Conservation (phyloP, 805 yeast genomes). For the Ogataea paraovalis region DNA sequence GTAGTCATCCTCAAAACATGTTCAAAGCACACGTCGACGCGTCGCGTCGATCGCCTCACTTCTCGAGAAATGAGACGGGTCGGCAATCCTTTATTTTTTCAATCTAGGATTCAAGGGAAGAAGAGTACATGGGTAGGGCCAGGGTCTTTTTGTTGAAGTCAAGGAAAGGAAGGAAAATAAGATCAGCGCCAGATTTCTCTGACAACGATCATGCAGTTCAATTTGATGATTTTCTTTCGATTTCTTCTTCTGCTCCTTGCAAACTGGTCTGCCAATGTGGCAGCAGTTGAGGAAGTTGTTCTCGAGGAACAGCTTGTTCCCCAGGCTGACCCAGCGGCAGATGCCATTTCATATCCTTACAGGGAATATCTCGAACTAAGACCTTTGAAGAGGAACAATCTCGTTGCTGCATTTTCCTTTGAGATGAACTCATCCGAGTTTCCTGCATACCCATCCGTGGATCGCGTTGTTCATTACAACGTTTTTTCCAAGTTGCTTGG, state of each 20-base stretch:
- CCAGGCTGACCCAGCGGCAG: not conserved
- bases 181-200: no score
- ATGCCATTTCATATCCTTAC: slow-evolving; percentile 39
- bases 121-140: no score
- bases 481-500: slow-evolving; percentile 80
- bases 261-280: not conserved
- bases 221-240: not conserved
- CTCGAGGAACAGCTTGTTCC: not conserved
- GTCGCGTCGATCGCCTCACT: no score
- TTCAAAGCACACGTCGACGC: no score
- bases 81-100: no score
- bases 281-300: not conserved
- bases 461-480: slow-evolving; percentile 44
- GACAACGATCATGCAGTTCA: not conserved
- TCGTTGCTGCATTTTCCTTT: slow-evolving; percentile 71
- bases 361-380: slow-evolving; percentile 56
- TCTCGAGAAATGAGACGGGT: no score
- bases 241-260: not conserved
- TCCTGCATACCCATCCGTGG: slow-evolving; percentile 18
- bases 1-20: no score
- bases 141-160: no score
- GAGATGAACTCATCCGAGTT: slow-evolving; percentile 49
- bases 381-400: slow-evolving; percentile 70
- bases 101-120: no score
- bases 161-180: no score